Evolutionary conservation across 2,329 filamentous ascomycete species (phyloP).

Genomic region (Diaporthe destruens): DNA sequence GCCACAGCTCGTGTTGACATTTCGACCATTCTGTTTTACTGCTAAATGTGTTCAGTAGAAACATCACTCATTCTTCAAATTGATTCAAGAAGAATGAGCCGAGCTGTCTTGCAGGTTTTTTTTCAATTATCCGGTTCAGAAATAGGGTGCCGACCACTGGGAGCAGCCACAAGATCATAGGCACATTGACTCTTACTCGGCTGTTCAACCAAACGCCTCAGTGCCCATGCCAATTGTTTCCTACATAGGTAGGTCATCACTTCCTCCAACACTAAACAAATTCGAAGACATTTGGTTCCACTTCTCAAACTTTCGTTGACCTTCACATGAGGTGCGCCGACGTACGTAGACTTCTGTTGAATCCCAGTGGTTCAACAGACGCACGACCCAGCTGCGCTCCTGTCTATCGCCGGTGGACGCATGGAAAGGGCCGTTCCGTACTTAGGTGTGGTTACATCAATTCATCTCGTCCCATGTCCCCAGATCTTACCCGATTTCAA

Average conservation of each 20-base stretch:
- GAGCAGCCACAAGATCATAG: no score
- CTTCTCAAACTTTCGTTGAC: not conserved
- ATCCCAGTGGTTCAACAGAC: not conserved
- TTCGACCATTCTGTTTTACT: not conserved
- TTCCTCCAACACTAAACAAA: not conserved
- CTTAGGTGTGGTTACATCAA: not conserved
- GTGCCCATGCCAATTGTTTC: not conserved
- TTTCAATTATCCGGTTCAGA: no score
- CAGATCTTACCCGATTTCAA: constrained; percentile 5
- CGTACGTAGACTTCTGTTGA: not conserved
- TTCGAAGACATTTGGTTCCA: not conserved
- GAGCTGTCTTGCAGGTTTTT: not conserved
- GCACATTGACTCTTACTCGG: no score
- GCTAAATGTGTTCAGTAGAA: not conserved
- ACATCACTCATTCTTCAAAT: not conserved
- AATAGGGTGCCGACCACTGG: not conserved
- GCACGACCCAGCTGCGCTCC: not conserved
- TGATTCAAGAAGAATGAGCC: not conserved
- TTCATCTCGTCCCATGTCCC: constrained; percentile 11
- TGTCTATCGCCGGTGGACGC: not conserved
- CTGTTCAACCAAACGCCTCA: no score
- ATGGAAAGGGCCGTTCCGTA: no score
- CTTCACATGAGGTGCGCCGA: not conserved
- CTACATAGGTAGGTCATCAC: no score
- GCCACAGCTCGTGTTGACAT: not conserved